Base-by-base conservation (phyloP, 768 basidiomycete genomes). In the Chlorophyllum brunneum region DNA sequence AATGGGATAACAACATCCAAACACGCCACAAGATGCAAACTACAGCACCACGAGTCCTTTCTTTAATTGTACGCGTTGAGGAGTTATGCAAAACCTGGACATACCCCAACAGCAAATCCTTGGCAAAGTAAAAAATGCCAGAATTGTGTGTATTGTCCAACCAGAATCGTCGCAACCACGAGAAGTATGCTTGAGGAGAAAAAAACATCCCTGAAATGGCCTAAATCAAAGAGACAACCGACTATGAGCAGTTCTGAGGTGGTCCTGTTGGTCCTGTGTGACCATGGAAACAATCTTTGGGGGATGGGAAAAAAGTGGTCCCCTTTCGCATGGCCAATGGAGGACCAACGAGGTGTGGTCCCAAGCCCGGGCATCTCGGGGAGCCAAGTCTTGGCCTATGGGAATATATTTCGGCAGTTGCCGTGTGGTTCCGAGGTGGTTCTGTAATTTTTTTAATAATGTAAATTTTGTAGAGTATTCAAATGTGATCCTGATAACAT, bases 61-160 rank as follows among this genome's bases (percentile, higher is more conserved):
- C 8, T 16, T 6, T 24, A 27, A 38, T 16, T 16, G 34, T n/a
- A 9, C 8, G 4, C 3, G 1, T 15, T 16, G 15, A 4, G 2
- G 4, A 5, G 11, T 2, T 11, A 31, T 26, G 11, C 31, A 34
- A 13, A 6, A 27, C 22, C 27, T n/a, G 22, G 26, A 67, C 77
- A 47, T 39, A 81, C 78, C 23, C 82, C 83, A 8, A 79, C 59
- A 3, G 76, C 75, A n/a, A 85, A 47, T 1, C 83, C 85, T 59
- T 87, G 85, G 43, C 72, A 81, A 0, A 87, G 70, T 34, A 86
- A 62, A 55, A 86, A 80, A 2, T 87, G 82, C 84, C 84, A 85
- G 58, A 80, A 86, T 57, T 68, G 49, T 16, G 62, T 80, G 55
- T 84, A 86, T 65, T 86, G 71, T 1, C 80, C 82, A 0, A 75